Evolutionary conservation across 1,139 yeast species (phyloP), one percentile per base, ranked within the genome.

Genomic region (Kodamaea plutei): DNA sequence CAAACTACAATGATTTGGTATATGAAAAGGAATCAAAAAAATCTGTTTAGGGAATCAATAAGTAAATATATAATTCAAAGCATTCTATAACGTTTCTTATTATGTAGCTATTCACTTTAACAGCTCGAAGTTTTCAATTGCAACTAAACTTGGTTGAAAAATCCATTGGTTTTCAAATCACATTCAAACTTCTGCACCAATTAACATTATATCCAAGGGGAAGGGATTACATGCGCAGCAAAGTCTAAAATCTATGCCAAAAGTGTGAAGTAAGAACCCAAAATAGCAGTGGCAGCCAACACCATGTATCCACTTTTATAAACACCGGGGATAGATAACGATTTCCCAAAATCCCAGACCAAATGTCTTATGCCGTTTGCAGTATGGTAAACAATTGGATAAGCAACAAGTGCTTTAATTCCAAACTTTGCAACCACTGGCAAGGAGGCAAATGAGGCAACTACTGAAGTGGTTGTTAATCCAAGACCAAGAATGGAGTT

Each of bases 351-450:
- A 59, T 91, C 97, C 97, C 97, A 91, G 36, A 85, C 54, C 63
- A 89, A 67, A 60, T 91, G 98, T 74, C 98, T 84, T 41, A 89
- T 42, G 49, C 97, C 96, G 59, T 89, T 88, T 57, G 70, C 75
- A 30, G 73, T 55, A 61, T 91, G 98, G 80, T 73, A 88, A 26
- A 84, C 84, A 60, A 91, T 87, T 45, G 96, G 91, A 63, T 76
- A 74, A 5, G 93, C 78, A 50, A 82, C 76, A 23, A 75, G 50
- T 29, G 82, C 79, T 68, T 91, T 91, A 38, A 76, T 61, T 22
- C 70, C 68, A 38, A 76, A 48, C 63, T 88, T 84, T 28, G 69
- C 66, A 37, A 66, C 66, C 16, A 74, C 54, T 24, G 95, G 94
- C 44, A 84, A 69, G 8, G 62, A 63, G 41, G 66, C 71, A 54